Percentiles rank a stretch among this genome's conserved stretches.
These are phyloP conservation scores for Cercospora citrullina DNA, from an alignment of 2,329 filamentous ascomycete species.

Conservation along the genomic window DNA sequence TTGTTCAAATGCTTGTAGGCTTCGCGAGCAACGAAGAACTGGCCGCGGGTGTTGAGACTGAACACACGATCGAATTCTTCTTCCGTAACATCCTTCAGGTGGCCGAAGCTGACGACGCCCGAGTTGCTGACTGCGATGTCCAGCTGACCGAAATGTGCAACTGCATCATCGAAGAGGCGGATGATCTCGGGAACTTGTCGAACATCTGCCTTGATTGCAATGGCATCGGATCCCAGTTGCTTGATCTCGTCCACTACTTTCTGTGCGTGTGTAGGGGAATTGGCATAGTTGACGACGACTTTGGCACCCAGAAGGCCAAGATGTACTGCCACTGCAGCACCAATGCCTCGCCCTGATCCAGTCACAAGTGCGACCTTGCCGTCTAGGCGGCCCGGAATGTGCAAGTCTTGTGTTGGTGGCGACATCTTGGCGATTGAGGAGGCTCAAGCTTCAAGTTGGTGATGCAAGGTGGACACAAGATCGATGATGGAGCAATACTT, in stretches of 20 bases:
- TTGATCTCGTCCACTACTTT: slow-evolving; percentile 65
- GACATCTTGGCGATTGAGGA: neutral
- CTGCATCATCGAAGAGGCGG: slow-evolving; percentile 61
- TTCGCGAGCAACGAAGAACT: slow-evolving; percentile 62
- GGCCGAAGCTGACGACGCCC: slow-evolving; percentile 54
- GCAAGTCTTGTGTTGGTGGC: neutral
- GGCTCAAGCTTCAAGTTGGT: neutral
- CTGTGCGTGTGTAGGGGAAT: slow-evolving; percentile 47
- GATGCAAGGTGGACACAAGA: neutral
- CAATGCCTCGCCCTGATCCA: slow-evolving; percentile 61
- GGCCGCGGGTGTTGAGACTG: slow-evolving; percentile 61
- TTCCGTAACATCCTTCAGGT: slow-evolving; percentile 52
- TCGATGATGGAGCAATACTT: neutral
- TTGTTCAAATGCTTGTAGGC: slow-evolving; percentile 54
- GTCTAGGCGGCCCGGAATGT: slow-evolving; percentile 45
- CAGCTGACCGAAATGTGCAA: slow-evolving; percentile 62
- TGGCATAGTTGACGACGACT: slow-evolving; percentile 60
- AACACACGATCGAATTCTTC: slow-evolving; percentile 61
- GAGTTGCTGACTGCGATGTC: slow-evolving; percentile 66
- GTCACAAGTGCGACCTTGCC: slow-evolving; percentile 54
- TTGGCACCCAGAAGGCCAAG: slow-evolving; percentile 63
- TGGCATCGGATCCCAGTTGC: slow-evolving; percentile 59
- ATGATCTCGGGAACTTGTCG: slow-evolving; percentile 62
- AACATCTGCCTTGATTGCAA: slow-evolving; percentile 66
- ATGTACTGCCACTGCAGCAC: slow-evolving; percentile 63